Base-by-base conservation (phyloP, 1,284 basidiomycete species). In the Blastosporella zonata region DNA sequence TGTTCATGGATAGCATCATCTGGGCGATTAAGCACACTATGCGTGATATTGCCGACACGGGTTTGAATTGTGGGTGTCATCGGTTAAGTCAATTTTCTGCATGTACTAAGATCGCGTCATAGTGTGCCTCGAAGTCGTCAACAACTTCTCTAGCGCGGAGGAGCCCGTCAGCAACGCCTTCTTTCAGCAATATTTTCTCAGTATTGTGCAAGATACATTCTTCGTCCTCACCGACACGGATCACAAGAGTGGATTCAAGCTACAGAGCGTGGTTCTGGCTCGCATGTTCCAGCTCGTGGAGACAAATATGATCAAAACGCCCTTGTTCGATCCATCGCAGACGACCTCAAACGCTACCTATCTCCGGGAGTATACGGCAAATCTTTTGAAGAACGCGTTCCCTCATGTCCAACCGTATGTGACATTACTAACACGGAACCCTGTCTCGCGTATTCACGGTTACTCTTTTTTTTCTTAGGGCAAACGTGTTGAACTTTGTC, bases 11-110 rank as follows among this genome's bases (percentile, higher is more conserved):
- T 69, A 95, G 93, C 58, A 90, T 98, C 57, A 90, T 97, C 46
- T 99, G 97, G 97, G 96, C 94, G 10, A 97, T 99, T 77, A 99
- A 99, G 72, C 97, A 99, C 73, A 97, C 94, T 13, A 97, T 97
- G 93, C 85, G 97, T 47, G 97, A 99, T 70, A 98, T 99, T 59
- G 93, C 95, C 21, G 97, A 99, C 67, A 92, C 87, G 28, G 96
- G 96, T 46, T 67, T 97, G 55, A 93, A 88, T 66, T 67, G 93
- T 93, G 69, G 48, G 87, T 76, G 28, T 33, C 12, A 18, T 52
- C 43, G 31, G 36, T 22, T 49, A 35, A n/a, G 18, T 34, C 46
- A 49, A 40, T 47, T 44, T 33, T 42, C 43, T 45, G 41, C 52
- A 55, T 62, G 15, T 59, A 41, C 28, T 50, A 17, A 59, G 37